Evolutionary conservation across 2,329 filamentous ascomycete species (phyloP).

Genomic region (Knoxdaviesia capensis): DNA sequence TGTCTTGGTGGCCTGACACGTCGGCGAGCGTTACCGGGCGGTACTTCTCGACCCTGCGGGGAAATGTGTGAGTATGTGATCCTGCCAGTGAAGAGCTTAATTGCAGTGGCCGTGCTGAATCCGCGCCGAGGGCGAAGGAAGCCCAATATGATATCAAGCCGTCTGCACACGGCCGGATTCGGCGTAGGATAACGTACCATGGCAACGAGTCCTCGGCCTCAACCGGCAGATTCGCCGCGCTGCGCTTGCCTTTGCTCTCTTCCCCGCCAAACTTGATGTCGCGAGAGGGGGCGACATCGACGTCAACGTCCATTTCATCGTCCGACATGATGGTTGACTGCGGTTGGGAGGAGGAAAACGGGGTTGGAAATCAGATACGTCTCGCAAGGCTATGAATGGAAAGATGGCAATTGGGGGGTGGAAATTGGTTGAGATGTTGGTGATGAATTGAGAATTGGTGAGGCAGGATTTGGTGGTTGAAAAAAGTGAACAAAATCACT

Average conservation of each 20-base stretch:
- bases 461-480: no score
- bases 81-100: no score
- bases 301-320: constrained; percentile 42
- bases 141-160: no score
- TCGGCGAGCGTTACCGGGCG: constrained; percentile 73
- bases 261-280: constrained; percentile 52
- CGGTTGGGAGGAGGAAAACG: background rate
- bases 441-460: no score
- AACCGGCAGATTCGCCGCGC: constrained; percentile 78
- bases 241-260: constrained; percentile 72
- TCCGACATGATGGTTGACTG: constrained; percentile 28
- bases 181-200: constrained; percentile 38
- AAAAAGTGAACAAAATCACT: no score
- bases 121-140: no score
- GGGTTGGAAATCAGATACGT: no score
- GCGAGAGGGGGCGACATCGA: constrained; percentile 13
- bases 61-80: background rate
- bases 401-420: no score
- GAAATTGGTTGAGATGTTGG: no score
- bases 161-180: no score
- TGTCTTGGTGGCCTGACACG: constrained; percentile 92
- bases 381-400: no score
- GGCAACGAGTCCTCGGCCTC: constrained; percentile 86
- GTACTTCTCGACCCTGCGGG: constrained; percentile 80
- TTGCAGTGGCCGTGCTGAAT: no score